Conservation (phyloP, 148 eudicot species). For the Linanthus parryae region DNA sequence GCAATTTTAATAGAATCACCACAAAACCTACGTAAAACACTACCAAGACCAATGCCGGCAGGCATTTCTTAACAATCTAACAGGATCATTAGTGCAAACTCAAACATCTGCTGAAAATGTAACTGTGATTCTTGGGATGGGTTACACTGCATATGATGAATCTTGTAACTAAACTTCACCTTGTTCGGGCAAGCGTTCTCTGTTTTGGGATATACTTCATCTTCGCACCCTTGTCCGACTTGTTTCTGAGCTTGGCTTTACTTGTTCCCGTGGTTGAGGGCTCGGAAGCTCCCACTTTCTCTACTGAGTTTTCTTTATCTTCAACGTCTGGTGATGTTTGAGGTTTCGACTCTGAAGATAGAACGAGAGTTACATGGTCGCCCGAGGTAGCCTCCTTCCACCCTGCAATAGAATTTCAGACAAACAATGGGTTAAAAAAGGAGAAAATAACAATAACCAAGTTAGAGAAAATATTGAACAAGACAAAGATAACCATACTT, state of each 20-base stretch:
- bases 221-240: constrained; percentile 37
- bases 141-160: constrained; percentile 38
- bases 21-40: too few species aligned
- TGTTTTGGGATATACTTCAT: constrained; percentile 53
- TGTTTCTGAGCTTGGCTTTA: constrained; percentile 32
- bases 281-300: constrained; percentile 8
- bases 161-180: constrained; percentile 19
- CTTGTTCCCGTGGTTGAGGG: constrained; percentile 15
- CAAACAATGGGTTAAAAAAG: background rate
- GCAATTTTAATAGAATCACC: too few species aligned
- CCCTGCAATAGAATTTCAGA: constrained; percentile 33
- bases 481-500: constrained; percentile 37
- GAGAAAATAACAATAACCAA: background rate
- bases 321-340: constrained; percentile 14
- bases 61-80: constrained; percentile 33
- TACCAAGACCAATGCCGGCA: too few species aligned
- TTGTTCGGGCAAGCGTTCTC: constrained; percentile 20
- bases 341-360: constrained; percentile 29
- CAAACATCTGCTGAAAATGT: constrained; percentile 34
- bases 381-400: constrained; percentile 79
- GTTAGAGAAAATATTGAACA: background rate
- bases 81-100: constrained; percentile 42
- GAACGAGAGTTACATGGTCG: constrained; percentile 54
- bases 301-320: constrained; percentile 21
- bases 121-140: constrained; percentile 13